These are phyloP conservation scores for Penicillium sp. DNA, from an alignment of 2,329 filamentous ascomycete genomes.

Conservation along the genomic window DNA sequence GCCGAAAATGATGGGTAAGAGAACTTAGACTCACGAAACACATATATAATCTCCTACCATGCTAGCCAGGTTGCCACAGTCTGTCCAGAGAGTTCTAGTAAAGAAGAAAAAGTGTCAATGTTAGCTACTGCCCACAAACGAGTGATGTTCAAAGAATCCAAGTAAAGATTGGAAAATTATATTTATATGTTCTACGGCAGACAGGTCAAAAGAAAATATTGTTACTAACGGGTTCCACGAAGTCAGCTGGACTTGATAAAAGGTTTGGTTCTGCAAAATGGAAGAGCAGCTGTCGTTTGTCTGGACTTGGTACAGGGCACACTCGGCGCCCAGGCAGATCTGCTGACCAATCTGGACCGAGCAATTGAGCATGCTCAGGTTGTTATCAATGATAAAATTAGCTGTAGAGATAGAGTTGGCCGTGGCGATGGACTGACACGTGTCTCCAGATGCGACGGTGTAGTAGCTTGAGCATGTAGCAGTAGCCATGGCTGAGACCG, in stretches of 20 bases:
- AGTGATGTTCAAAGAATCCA: no score
- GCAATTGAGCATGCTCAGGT: background rate
- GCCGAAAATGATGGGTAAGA: no score
- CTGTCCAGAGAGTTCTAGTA: background rate
- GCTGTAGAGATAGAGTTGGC: background rate
- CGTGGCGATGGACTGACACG: background rate
- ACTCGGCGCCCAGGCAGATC: background rate
- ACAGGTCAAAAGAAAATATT: no score
- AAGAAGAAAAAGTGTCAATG: no score
- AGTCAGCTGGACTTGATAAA: background rate
- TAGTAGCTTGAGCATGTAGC: background rate
- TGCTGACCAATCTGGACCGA: background rate
- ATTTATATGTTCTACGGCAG: no score
- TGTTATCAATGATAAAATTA: background rate
- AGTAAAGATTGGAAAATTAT: background rate
- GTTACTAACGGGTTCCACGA: background rate
- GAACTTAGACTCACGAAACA: background rate
- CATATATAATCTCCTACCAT: background rate
- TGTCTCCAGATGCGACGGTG: background rate
- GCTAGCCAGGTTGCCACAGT: background rate
- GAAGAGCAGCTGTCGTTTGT: background rate
- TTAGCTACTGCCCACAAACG: no score
- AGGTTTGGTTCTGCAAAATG: background rate
- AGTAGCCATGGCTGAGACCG: background rate
- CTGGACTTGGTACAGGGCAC: background rate